A percentile compares a stretch with the other conserved stretches of the same genome.
These are phyloP conservation scores for Neocallimastix lanati DNA, from an alignment of 192 early-diverging fungal genomes.

Conservation along the genomic window DNA sequence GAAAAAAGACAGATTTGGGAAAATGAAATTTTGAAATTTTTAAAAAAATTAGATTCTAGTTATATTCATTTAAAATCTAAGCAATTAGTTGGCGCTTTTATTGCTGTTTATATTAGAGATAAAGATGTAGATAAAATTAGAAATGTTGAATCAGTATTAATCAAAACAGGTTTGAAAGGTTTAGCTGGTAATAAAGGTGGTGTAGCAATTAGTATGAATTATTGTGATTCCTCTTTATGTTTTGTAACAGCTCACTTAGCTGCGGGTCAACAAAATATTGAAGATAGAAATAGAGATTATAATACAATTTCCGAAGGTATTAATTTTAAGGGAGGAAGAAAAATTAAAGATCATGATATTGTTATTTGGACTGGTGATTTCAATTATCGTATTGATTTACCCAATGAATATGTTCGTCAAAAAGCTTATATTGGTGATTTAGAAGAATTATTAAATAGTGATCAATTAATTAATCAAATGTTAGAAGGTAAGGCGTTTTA, in stretches of 20 bases:
- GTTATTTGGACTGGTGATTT: conserved; percentile 86
- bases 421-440: conserved; percentile 32
- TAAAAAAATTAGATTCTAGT: conserved; percentile 22
- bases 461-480: conserved; percentile 58
- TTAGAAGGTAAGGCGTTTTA: conserved; percentile 46
- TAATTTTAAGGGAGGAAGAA: conserved; percentile 46
- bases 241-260: conserved; percentile 90
- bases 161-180: conserved; percentile 83
- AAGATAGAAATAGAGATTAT: conserved; percentile 72
- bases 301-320: conserved; percentile 57
- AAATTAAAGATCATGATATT: conserved; percentile 43
- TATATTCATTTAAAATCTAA: conserved; percentile 73
- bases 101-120: conserved; percentile 71
- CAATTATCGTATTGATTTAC: conserved; percentile 67
- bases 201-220: conserved; percentile 72
- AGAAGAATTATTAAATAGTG: conserved; percentile 47
- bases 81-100: conserved; percentile 76
- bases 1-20: conserved; percentile 68
- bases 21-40: conserved; percentile 39
- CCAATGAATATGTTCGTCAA: conserved; percentile 38
- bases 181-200: conserved; percentile 97
- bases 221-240: conserved; percentile 70
- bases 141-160: conserved; percentile 60
- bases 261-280: conserved; percentile 52
- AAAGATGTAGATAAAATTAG: conserved; percentile 48